phyloP scores from a whole-genome alignment of 2,329 filamentous ascomycete species.

The Chalaropsis ovoidea region DNA sequence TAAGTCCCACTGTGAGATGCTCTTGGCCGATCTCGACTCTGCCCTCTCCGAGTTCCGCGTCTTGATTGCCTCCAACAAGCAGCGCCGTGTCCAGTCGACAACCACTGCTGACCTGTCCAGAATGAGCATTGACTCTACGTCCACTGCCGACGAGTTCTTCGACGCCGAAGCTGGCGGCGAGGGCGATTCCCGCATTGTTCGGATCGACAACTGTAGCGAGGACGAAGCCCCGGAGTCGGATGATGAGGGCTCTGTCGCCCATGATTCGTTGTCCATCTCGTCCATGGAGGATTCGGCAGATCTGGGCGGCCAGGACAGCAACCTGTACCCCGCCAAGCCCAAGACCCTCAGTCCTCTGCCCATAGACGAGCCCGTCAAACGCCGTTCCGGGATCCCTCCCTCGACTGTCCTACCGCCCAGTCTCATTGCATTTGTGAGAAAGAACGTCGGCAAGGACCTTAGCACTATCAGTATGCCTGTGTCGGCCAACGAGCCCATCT shows the following conservation, averaged over 20 bases:
- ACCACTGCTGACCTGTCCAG: conserved; percentile 38
- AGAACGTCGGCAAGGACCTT: conserved; percentile 96
- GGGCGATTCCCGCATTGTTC: conserved; percentile 56
- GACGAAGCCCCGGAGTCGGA: conserved; percentile 52
- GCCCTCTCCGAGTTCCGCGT: conserved; percentile 74
- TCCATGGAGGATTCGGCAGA: conserved; percentile 51
- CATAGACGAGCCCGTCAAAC: conserved; percentile 50
- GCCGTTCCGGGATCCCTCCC: conserved; percentile 60
- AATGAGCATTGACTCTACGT: conserved; percentile 68
- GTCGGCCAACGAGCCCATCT: conserved; percentile 86
- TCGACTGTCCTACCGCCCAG: conserved; percentile 76
- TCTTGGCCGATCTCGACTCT: conserved; percentile 75
- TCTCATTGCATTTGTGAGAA: conserved; percentile 85
- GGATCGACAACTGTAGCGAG: conserved; percentile 57
- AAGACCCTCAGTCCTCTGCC: conserved; percentile 71
- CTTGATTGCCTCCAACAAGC: conserved; percentile 68
- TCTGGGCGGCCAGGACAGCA: conserved; percentile 49
- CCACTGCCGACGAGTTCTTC: conserved; percentile 81
- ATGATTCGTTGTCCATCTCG: conserved; percentile 49
- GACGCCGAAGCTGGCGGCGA: conserved; percentile 67
- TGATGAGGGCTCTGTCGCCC: conserved; percentile 41
- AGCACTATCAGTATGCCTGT: conserved; percentile 97
- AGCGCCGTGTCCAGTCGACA: conserved; percentile 53
- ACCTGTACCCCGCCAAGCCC: conserved; percentile 63
- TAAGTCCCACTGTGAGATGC: conserved; percentile 69